phyloP scores from a whole-genome alignment of 352 stramenopile species.

The Phytophthora pseudosyringae region DNA sequence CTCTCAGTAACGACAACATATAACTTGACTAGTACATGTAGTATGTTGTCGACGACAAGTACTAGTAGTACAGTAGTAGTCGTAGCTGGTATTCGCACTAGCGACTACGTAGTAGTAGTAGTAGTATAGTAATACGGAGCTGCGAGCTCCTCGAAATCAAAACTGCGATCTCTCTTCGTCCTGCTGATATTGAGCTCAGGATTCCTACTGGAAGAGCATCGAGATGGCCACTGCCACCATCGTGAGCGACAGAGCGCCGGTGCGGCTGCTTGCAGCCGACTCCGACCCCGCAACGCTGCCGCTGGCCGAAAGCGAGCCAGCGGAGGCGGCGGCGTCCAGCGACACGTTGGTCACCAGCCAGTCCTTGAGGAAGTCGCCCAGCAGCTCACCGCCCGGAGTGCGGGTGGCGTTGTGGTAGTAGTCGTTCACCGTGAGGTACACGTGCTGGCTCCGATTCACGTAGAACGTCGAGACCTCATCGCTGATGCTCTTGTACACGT shows the following conservation, averaged over 20 bases:
- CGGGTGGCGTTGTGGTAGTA: conserved; percentile 60
- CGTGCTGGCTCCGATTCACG: conserved; percentile 53
- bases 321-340: conserved; percentile 32
- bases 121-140: conserved; percentile 29
- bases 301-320: conserved; percentile 17
- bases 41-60: too few species aligned
- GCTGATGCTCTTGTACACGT: conserved; percentile 58
- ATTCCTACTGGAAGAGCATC: conserved; percentile 33
- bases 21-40: too few species aligned
- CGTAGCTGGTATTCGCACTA: conserved; percentile 19
- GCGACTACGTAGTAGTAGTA: too few species aligned
- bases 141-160: conserved; percentile 9
- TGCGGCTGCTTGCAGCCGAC: conserved; percentile 24
- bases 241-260: conserved; percentile 22
- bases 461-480: conserved; percentile 60
- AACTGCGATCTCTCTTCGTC: conserved; percentile 8
- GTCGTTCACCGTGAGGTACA: conserved; percentile 52
- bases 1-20: neutral
- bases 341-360: conserved; percentile 49
- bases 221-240: conserved; percentile 18
- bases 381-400: conserved; percentile 36
- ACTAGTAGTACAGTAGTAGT: too few species aligned
- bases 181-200: conserved; percentile 24
- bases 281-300: conserved; percentile 19
- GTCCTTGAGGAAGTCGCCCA: conserved; percentile 45